These are phyloP conservation scores for Nakaseomyces delphensis DNA, from an alignment of 1,139 yeast species.

Conservation along the genomic window DNA sequence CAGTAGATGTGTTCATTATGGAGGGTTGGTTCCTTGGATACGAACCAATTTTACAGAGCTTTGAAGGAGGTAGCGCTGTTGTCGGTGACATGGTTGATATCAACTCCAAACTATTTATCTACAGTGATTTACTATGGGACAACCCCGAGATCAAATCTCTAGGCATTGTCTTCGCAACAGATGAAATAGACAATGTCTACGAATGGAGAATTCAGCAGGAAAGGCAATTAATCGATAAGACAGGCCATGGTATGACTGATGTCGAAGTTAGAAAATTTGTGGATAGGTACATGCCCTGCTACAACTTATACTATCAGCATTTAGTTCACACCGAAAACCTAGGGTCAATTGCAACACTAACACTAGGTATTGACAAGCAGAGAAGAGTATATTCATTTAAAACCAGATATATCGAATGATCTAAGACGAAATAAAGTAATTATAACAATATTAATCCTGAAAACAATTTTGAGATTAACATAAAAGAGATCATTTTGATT, in stretches of 20 bases:
- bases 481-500: too few species aligned
- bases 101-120: slow-evolving; percentile 43
- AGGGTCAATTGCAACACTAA: slow-evolving; percentile 25
- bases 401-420: slow-evolving; percentile 15
- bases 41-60: slow-evolving; percentile 35
- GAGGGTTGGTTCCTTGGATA: slow-evolving; percentile 97
- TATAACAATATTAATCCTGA: not conserved
- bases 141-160: slow-evolving; percentile 53
- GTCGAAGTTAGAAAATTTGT: slow-evolving; percentile 57
- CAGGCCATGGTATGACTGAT: slow-evolving; percentile 76
- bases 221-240: slow-evolving; percentile 44
- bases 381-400: slow-evolving; percentile 17
- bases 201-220: slow-evolving; percentile 85
- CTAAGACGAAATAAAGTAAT: not conserved
- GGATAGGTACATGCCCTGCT: slow-evolving; percentile 80
- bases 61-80: slow-evolving; percentile 19
- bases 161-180: slow-evolving; percentile 57
- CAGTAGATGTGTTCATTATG: slow-evolving; percentile 57
- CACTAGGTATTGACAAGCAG: slow-evolving; percentile 21
- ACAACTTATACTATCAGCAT: slow-evolving; percentile 53
- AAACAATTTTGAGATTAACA: too few species aligned
- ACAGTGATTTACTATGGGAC: slow-evolving; percentile 48
- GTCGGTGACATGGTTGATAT: slow-evolving; percentile 34
- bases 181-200: slow-evolving; percentile 53
- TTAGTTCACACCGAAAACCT: slow-evolving; percentile 30